Evolutionary conservation across 352 stramenopile genomes (phyloP).

Genomic region (Pythium phragmiticola): DNA sequence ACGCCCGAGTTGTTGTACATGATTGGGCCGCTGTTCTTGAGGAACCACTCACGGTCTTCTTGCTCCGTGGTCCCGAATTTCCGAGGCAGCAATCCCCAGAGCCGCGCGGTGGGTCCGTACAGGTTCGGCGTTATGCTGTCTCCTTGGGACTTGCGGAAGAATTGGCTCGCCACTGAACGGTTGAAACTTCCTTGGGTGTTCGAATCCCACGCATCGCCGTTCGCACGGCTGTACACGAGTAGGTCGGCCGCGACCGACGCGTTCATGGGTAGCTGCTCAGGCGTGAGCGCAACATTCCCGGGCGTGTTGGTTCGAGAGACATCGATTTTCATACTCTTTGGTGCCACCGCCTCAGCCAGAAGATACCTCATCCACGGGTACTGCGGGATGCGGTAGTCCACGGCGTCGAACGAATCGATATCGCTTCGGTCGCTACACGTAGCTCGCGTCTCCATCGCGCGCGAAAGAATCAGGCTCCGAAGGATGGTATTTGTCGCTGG

Average conservation of each 20-base stretch:
- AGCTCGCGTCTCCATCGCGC: not conserved
- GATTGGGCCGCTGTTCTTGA: not conserved
- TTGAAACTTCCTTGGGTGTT: not conserved
- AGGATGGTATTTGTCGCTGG: constrained; percentile 10
- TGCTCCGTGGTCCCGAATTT: not conserved
- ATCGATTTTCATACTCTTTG: not conserved
- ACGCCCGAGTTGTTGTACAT: not conserved
- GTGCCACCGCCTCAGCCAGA: not conserved
- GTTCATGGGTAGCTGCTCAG: constrained; percentile 4
- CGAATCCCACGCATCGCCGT: not conserved
- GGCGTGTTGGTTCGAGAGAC: not conserved
- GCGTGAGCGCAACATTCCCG: not conserved
- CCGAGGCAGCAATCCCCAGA: not conserved
- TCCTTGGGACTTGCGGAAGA: not conserved
- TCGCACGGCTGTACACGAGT: not conserved
- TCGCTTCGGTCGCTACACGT: not conserved
- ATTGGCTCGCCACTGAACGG: not conserved
- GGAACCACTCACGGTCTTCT: constrained; percentile 3
- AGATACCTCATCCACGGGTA: constrained; percentile 1
- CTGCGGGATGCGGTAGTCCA: constrained; percentile 5
- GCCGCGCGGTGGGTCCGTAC: not conserved
- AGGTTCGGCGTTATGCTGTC: not conserved
- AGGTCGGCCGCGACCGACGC: constrained; percentile 2
- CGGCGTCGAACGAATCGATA: not conserved
- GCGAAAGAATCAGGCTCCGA: constrained; percentile 9